These are phyloP conservation scores for Epichloe gansuensis DNA, from an alignment of 2,329 filamentous ascomycete genomes.

Conservation along the genomic window DNA sequence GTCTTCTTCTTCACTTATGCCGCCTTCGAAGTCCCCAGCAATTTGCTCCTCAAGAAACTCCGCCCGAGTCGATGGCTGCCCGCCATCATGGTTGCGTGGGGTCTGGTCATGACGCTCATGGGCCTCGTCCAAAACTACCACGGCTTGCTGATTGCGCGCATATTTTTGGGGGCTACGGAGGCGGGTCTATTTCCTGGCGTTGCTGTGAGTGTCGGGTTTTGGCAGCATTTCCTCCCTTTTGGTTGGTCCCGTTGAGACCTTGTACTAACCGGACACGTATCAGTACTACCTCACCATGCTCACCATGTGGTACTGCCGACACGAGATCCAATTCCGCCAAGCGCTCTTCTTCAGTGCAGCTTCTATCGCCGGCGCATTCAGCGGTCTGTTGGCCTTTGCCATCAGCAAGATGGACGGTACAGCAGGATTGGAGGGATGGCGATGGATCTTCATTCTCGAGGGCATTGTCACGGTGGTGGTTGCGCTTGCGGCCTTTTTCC, in stretches of 20 bases:
- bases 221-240: background rate
- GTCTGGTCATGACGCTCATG: constrained; percentile 36
- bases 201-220: constrained; percentile 20
- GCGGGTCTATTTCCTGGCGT: constrained; percentile 55
- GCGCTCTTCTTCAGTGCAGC: constrained; percentile 77
- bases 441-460: constrained; percentile 57
- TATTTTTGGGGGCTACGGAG: constrained; percentile 53
- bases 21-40: constrained; percentile 64
- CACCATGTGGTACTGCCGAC: constrained; percentile 47
- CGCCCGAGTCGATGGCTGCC: constrained; percentile 65
- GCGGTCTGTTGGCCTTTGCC: constrained; percentile 56
- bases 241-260: background rate
- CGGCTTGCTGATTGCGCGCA: constrained; percentile 35
- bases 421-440: constrained; percentile 45
- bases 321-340: constrained; percentile 40
- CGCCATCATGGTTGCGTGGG: constrained; percentile 56
- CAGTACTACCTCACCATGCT: constrained; percentile 43
- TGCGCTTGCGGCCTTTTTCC: constrained; percentile 53
- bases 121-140: constrained; percentile 36
- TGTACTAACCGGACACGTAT: background rate
- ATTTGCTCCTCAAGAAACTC: constrained; percentile 61
- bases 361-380: constrained; percentile 66
- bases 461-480: constrained; percentile 58
- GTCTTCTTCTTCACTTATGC: constrained; percentile 74
- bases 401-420: constrained; percentile 59